Evolutionary conservation across 192 early-diverging fungal genomes (phyloP).

Genomic region (Tieghemiomyces parasiticus): DNA sequence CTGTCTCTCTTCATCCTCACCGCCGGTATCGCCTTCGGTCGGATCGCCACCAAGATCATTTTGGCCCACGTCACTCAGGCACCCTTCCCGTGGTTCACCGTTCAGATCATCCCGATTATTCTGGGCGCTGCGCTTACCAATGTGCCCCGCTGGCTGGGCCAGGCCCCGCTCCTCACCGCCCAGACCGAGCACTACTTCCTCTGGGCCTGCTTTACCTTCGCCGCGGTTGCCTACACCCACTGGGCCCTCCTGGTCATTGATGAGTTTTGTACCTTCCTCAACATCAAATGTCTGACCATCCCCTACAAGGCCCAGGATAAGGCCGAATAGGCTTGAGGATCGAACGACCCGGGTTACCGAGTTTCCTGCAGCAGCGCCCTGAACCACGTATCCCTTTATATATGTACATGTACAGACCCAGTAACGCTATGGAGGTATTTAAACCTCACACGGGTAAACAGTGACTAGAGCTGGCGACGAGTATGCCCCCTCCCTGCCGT

Average conservation of each 20-base stretch:
- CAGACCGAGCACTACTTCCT: conserved; percentile 54
- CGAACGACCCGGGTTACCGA: too few species aligned
- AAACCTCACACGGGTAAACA: background rate
- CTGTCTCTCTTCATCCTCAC: conserved; percentile 59
- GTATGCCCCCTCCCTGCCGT: too few species aligned
- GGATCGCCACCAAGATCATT: conserved; percentile 81
- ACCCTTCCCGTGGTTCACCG: conserved; percentile 68
- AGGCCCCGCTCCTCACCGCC: conserved; percentile 48
- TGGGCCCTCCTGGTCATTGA: conserved; percentile 79
- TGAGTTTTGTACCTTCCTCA: conserved; percentile 71
- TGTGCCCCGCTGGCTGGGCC: conserved; percentile 32
- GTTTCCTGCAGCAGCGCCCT: too few species aligned
- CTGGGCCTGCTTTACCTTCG: conserved; percentile 51
- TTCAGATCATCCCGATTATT: conserved; percentile 56
- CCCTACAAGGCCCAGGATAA: too few species aligned
- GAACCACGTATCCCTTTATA: background rate
- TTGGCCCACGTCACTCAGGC: conserved; percentile 76
- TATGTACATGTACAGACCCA: background rate
- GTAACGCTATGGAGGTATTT: background rate
- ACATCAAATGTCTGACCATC: conserved; percentile 77
- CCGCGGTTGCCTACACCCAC: conserved; percentile 60
- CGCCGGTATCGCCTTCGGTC: conserved; percentile 68
- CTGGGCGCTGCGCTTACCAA: conserved; percentile 54
- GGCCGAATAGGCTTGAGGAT: too few species aligned
- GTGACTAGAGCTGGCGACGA: too few species aligned